Conservation (phyloP, 1,284 basidiomycete species). For the Ustilago shanxiensis region DNA sequence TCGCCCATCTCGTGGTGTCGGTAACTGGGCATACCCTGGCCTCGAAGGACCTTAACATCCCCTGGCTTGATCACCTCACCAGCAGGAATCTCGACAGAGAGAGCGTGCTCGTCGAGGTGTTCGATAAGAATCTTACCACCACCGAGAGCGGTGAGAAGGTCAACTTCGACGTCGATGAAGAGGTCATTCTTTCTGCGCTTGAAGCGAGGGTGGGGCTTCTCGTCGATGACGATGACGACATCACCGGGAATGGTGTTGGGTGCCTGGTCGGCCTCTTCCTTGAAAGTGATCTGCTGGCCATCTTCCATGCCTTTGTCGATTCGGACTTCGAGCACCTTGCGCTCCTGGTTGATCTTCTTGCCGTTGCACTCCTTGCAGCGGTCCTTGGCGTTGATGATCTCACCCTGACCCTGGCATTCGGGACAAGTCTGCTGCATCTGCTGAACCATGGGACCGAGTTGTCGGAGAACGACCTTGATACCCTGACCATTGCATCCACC, state of each 20-base stretch:
- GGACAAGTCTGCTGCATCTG: constrained; percentile 96
- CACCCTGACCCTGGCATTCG: constrained; percentile 91
- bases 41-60: constrained; percentile 88
- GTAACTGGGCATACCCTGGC: constrained; percentile 98
- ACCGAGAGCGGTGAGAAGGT: constrained; percentile 91
- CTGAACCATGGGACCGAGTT: constrained; percentile 99
- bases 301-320: constrained; percentile 99
- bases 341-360: constrained; percentile 93
- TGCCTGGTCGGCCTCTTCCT: constrained; percentile 95
- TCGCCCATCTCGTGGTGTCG: constrained; percentile 97
- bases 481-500: constrained; percentile 87
- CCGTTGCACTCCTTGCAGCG: constrained; percentile 93
- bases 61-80: constrained; percentile 96
- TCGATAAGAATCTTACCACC: constrained; percentile 91
- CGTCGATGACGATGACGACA: constrained; percentile 96
- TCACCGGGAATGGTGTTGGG: constrained; percentile 92
- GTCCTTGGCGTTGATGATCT: constrained; percentile 94
- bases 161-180: constrained; percentile 86
- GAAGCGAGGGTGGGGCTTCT: constrained; percentile 92
- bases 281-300: constrained; percentile 94
- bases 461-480: constrained; percentile 89
- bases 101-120: constrained; percentile 91
- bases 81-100: constrained; percentile 82
- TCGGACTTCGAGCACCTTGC: constrained; percentile 98
- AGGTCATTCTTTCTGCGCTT: constrained; percentile 94